Evolutionary conservation across 139 green algal genomes (phyloP).

Genomic region (Coelastrella sp.): DNA sequence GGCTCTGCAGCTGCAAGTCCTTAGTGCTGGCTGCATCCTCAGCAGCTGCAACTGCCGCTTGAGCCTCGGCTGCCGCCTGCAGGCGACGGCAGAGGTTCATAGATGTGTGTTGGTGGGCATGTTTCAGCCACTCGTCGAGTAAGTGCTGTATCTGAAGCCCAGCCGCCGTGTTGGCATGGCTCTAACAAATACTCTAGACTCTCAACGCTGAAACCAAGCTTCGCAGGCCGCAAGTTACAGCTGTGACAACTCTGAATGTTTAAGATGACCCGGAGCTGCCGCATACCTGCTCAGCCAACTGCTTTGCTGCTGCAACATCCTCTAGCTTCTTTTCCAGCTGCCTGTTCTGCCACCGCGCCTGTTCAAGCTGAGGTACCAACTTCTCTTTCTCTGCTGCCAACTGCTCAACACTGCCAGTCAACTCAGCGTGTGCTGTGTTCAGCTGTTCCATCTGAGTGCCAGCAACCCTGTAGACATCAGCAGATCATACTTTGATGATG

Average conservation of each 20-base stretch:
- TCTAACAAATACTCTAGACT: too few relatives aligned
- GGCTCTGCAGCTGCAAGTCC: not conserved
- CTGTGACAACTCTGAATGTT: not conserved
- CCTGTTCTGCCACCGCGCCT: slow-evolving; percentile 62
- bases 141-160: too few relatives aligned
- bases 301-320: slow-evolving; percentile 44
- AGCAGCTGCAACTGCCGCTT: not conserved
- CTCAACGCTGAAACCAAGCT: too few relatives aligned
- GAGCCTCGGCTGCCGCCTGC: not conserved
- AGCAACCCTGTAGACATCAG: slow-evolving; percentile 40
- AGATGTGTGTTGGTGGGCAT: not conserved
- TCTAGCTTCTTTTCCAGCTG: slow-evolving; percentile 66
- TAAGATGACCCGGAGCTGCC: not conserved
- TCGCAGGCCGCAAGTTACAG: too few relatives aligned
- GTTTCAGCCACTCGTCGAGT: not conserved
- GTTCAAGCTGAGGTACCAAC: slow-evolving; percentile 58
- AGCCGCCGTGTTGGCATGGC: too few relatives aligned
- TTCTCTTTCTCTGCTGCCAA: slow-evolving; percentile 44
- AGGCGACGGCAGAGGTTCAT: not conserved
- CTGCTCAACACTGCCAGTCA: not conserved
- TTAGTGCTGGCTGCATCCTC: slow-evolving; percentile 17
- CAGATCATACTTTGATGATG: not conserved
- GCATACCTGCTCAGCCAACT: slow-evolving; percentile 40
- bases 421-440: not conserved
- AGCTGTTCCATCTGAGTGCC: slow-evolving; percentile 29